Evolutionary conservation across 1,139 yeast species (phyloP), one percentile per base, ranked within the genome.

Genomic region (Nematodospora anomalae): DNA sequence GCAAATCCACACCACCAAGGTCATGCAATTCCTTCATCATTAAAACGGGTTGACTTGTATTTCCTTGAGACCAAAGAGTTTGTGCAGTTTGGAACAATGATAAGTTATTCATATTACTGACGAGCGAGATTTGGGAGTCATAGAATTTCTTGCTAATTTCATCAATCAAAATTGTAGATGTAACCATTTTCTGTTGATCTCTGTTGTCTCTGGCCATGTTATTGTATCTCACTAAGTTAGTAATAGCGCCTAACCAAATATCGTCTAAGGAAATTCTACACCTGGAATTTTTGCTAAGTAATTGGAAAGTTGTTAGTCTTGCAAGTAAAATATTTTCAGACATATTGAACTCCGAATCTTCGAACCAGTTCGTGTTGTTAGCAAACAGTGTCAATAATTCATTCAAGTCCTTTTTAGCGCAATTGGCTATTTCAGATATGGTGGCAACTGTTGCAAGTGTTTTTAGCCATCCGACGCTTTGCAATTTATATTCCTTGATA

Each of bases 11-110:
- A 7, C 51, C 52, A 7, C 52, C 53, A 3, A 39, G 27, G 2
- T 41, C 30, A 33, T 21, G 44, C 31, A 49, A 55, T 15, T 55
- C 53, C 34, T 64, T 61, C 41, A 82, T 51, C 48, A 79, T 73
- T 2, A 66, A 64, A 11, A 82, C 75, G 0, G 89, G 77, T n/a
- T 70, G 62, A 4, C 60, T 60, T 0, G 77, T 64, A 39, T 78
- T 77, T 1, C 79, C 77, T 35, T 74, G 76, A 3, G 61, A 55
- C 89, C 89, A 83, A 21, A 82, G 60, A 0, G 81, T 69, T 14
- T 67, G 62, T 0, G 90, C 85, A 1, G 75, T 51, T 33, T 75
- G 75, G 47, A 63, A 76, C 32, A 61, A 62, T 0, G 80, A 60
- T 4, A 73, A 43, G 31, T 57, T 52, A 14, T 48, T 26, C 16